Base-by-base conservation (phyloP, 441 rosid genomes). In the Pelargonium cotyledonis region DNA sequence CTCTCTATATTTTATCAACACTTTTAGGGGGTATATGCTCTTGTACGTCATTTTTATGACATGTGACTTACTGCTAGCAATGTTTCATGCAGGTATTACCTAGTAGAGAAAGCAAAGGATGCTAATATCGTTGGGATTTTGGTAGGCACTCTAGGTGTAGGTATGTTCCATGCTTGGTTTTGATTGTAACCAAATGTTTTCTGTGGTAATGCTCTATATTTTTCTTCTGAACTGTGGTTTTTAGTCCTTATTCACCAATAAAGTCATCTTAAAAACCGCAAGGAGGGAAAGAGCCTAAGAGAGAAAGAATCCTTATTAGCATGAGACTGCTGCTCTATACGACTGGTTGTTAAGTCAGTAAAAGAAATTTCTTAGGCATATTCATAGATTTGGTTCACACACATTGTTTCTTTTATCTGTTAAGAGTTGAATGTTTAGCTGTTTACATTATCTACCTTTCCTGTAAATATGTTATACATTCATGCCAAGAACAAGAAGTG, bases 21-120 rank as follows among this genome's bases (percentile, higher is more conserved):
- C 40, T 53, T 53, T 53, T 53, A 53, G 9, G 2, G 23, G 18
- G 8, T 7, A 53, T n/a, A 8, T 44, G 5, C 29, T 11, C 65
- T 46, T 51, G 46, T 35, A 16, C 64, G 5, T 65, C 10, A 2
- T 70, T 15, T 38, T 44, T 66, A 53, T 23, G 16, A 51, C 69
- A 44, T n/a, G 12, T 67, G 12, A 15, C 62, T 65, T 49, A 49
- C 29, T 16, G 10, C 66, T 40, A 23, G 26, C 47, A 19, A 26
- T 63, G n/a, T 72, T 70, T 78, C 72, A 55, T 84, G 73, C 84
- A 94, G 98, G 80, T 94, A 91, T 80, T 91, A 81, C 80, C 78
- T 91, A 60, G 96, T 91, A 78, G 98, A 94, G 84, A 94, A 87
- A 79, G 98, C 98, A 71, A 94, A 89, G 74, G 98, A 94, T 87